Percentiles rank a stretch among this genome's conserved stretches.
These are phyloP conservation scores for Calycina marina DNA, from an alignment of 2,329 filamentous ascomycete genomes.

Conservation along the genomic window DNA sequence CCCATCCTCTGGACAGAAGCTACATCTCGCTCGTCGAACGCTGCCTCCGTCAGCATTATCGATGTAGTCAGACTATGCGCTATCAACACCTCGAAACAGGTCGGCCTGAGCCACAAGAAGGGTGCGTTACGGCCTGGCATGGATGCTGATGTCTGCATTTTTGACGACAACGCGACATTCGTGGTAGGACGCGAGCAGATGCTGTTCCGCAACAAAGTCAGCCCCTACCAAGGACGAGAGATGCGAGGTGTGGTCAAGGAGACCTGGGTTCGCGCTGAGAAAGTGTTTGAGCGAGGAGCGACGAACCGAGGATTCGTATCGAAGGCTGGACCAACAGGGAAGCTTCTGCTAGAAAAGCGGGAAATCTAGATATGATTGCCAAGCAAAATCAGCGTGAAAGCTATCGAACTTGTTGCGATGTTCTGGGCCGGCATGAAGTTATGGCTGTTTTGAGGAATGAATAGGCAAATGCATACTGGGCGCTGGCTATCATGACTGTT, in stretches of 20 bases:
- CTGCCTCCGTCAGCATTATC: constrained; percentile 30
- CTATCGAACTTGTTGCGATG: neutral
- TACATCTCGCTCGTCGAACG: constrained; percentile 22
- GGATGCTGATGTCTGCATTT: constrained; percentile 84
- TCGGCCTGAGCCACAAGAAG: constrained; percentile 69
- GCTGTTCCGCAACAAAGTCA: constrained; percentile 41
- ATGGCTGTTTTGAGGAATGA: too few relatives aligned
- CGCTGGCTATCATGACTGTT: too few relatives aligned
- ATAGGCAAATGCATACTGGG: too few relatives aligned
- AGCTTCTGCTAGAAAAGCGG: constrained; percentile 33
- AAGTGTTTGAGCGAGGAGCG: constrained; percentile 18
- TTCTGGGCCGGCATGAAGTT: too few relatives aligned
- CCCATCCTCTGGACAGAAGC: constrained; percentile 60
- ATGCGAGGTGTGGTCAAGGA: constrained; percentile 34
- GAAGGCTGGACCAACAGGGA: constrained; percentile 28
- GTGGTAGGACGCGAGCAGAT: constrained; percentile 62
- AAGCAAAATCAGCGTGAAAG: too few relatives aligned
- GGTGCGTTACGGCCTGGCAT: constrained; percentile 68
- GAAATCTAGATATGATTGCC: too few relatives aligned
- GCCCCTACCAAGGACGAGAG: constrained; percentile 41
- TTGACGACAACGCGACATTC: constrained; percentile 74
- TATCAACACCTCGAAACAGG: constrained; percentile 73
- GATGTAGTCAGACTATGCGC: constrained; percentile 81
- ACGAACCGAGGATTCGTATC: constrained; percentile 32
- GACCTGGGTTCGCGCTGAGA: constrained; percentile 21